Conservation (phyloP, 305 asterid species). For the Solanum aculeatissimum region DNA sequence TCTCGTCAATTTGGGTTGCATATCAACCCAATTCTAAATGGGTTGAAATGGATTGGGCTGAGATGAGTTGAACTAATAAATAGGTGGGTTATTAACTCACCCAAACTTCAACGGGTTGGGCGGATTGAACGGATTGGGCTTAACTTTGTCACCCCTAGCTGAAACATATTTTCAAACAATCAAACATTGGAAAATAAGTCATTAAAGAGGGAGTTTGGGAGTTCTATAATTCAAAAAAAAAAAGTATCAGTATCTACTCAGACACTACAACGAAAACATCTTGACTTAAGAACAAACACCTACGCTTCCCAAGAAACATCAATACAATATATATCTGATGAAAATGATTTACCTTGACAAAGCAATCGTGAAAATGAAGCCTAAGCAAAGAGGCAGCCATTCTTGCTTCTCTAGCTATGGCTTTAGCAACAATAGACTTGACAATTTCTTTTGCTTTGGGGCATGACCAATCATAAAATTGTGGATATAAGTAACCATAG, state of each 20-base stretch:
- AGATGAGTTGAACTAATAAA: too few relatives aligned
- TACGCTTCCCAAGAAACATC: neutral
- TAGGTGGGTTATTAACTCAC: too few relatives aligned
- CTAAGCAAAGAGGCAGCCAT: conserved; percentile 91
- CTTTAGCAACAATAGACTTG: conserved; percentile 54
- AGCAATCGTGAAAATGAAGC: conserved; percentile 94
- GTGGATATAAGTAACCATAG: conserved; percentile 65
- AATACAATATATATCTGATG: too few relatives aligned
- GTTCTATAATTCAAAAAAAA: too few relatives aligned
- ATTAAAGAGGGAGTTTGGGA: too few relatives aligned
- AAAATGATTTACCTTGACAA: conserved; percentile 59
- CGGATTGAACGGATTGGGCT: too few relatives aligned
- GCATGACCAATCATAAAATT: conserved; percentile 65
- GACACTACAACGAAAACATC: neutral
- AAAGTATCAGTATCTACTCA: neutral
- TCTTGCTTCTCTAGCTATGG: conserved; percentile 64
- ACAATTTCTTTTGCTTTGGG: conserved; percentile 52
- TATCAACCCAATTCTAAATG: too few relatives aligned
- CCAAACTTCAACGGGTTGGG: too few relatives aligned
- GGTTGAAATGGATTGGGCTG: too few relatives aligned
- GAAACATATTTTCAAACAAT: neutral
- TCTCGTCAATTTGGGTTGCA: too few relatives aligned
- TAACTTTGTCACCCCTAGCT: too few relatives aligned
- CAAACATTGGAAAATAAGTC: neutral
- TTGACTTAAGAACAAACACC: neutral